A percentile compares a stretch with the other conserved stretches of the same genome.
These are phyloP conservation scores for Sordariomycetes sp. DNA, from an alignment of 2,329 filamentous ascomycete species.

Conservation along the genomic window DNA sequence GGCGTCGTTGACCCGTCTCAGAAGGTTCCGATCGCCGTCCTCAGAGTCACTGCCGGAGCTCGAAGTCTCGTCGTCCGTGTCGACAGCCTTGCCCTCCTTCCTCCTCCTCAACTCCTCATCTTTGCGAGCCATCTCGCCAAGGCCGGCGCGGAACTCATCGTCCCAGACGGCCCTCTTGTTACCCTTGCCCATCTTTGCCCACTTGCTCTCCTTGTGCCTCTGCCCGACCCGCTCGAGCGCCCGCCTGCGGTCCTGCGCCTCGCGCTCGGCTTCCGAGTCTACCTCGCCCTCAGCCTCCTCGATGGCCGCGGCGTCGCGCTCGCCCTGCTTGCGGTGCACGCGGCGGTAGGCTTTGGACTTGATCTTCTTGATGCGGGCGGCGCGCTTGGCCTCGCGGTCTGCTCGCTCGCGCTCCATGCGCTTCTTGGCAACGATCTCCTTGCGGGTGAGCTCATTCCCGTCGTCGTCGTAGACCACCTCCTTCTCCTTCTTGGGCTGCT, in stretches of 20 bases:
- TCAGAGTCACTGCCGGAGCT: slow-evolving; percentile 41
- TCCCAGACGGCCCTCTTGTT: slow-evolving; percentile 80
- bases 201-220: slow-evolving; percentile 81
- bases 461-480: slow-evolving; percentile 60
- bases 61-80: slow-evolving; percentile 36
- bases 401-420: slow-evolving; percentile 75
- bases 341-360: slow-evolving; percentile 94
- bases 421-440: slow-evolving; percentile 63
- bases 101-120: slow-evolving; percentile 75
- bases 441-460: slow-evolving; percentile 62
- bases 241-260: slow-evolving; percentile 60
- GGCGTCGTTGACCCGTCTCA: slow-evolving; percentile 30
- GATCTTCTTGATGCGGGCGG: slow-evolving; percentile 96
- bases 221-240: slow-evolving; percentile 80
- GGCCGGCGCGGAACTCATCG: slow-evolving; percentile 68
- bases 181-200: slow-evolving; percentile 78
- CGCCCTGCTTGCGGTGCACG: slow-evolving; percentile 70
- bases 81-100: slow-evolving; percentile 59
- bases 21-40: slow-evolving; percentile 42
- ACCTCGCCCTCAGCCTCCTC: slow-evolving; percentile 47
- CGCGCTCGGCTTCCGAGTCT: slow-evolving; percentile 57
- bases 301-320: slow-evolving; percentile 43
- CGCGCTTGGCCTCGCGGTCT: slow-evolving; percentile 79
- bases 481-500: slow-evolving; percentile 32
- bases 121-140: slow-evolving; percentile 71